Evolutionary conservation across 1,139 yeast genomes (phyloP).

Genomic region (Kodamaea anthophila): DNA sequence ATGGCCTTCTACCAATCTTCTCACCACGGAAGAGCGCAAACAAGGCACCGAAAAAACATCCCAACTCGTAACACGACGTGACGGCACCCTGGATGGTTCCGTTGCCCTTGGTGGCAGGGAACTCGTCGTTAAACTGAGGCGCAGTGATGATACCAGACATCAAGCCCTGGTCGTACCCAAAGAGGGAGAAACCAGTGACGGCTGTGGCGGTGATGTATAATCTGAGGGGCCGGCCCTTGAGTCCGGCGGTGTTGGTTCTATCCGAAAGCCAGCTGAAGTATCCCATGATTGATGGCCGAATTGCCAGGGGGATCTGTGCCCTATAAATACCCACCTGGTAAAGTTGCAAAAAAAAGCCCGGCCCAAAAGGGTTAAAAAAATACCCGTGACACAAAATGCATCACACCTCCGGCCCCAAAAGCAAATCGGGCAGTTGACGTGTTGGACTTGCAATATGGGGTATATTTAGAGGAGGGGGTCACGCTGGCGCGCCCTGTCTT

Average conservation of each 20-base stretch:
- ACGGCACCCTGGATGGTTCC: constrained; percentile 56
- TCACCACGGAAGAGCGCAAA: constrained; percentile 63
- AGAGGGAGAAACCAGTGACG: constrained; percentile 59
- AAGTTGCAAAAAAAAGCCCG: too few species aligned
- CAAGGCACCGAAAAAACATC: constrained; percentile 71
- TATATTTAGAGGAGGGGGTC: too few species aligned
- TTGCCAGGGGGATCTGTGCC: too few species aligned
- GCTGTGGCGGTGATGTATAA: constrained; percentile 49
- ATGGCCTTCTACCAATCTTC: constrained; percentile 57
- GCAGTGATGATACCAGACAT: constrained; percentile 70
- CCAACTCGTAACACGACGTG: constrained; percentile 67
- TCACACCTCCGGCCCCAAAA: too few species aligned
- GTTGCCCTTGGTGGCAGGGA: constrained; percentile 44
- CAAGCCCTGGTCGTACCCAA: constrained; percentile 80
- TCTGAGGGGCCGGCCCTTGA: constrained; percentile 40
- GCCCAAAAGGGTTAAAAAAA: too few species aligned
- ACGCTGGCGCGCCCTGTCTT: too few species aligned
- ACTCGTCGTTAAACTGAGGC: constrained; percentile 48
- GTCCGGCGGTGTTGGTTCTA: constrained; percentile 42
- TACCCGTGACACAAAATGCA: too few species aligned
- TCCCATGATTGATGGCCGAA: constrained; percentile 6
- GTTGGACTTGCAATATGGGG: too few species aligned
- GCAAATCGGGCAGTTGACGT: too few species aligned
- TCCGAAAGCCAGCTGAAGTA: constrained; percentile 11
- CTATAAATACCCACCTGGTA: too few species aligned